A percentile compares a stretch with the other conserved stretches of the same genome.
phyloP scores from a whole-genome alignment of 768 basidiomycete species.

The Lentinula boryana region DNA sequence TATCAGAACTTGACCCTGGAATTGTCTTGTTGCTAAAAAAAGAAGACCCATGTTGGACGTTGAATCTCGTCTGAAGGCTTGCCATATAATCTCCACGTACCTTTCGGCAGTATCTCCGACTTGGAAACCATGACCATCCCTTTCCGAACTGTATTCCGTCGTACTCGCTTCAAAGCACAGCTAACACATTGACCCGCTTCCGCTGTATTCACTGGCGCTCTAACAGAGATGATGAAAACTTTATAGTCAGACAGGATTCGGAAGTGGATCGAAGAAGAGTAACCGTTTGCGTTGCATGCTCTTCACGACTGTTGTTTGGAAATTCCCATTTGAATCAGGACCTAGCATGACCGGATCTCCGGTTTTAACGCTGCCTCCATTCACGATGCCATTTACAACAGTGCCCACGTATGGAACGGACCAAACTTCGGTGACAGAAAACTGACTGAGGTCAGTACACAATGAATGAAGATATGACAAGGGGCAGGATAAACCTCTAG shows the following conservation, averaged over 20 bases:
- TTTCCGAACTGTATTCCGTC: conserved; percentile 77
- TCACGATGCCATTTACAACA: conserved; percentile 80
- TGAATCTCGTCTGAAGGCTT: neutral
- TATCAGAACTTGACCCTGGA: conserved; percentile 92
- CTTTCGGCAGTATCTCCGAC: conserved; percentile 71
- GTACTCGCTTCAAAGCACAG: conserved; percentile 85
- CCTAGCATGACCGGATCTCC: conserved; percentile 84
- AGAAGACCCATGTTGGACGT: neutral
- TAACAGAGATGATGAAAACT: conserved; percentile 16
- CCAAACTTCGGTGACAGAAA: conserved; percentile 83
- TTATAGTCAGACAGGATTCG: too few relatives aligned
- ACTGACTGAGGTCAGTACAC: conserved; percentile 33
- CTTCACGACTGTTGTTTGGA: conserved; percentile 72
- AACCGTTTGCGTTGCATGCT: conserved; percentile 93
- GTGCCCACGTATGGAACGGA: conserved; percentile 84
- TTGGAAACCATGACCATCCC: conserved; percentile 91
- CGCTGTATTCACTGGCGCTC: conserved; percentile 75
- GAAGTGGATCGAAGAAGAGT: conserved; percentile 13
- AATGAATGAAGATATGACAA: conserved; percentile 44
- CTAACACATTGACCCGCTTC: conserved; percentile 97
- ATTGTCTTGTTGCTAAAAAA: conserved; percentile 62
- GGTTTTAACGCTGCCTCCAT: conserved; percentile 65
- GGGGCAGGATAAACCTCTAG: conserved; percentile 49
- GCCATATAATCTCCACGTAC: conserved; percentile 27
- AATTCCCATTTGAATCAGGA: conserved; percentile 91